phyloP scores from a whole-genome alignment of 768 basidiomycete genomes.

The Podaxis sp. region DNA sequence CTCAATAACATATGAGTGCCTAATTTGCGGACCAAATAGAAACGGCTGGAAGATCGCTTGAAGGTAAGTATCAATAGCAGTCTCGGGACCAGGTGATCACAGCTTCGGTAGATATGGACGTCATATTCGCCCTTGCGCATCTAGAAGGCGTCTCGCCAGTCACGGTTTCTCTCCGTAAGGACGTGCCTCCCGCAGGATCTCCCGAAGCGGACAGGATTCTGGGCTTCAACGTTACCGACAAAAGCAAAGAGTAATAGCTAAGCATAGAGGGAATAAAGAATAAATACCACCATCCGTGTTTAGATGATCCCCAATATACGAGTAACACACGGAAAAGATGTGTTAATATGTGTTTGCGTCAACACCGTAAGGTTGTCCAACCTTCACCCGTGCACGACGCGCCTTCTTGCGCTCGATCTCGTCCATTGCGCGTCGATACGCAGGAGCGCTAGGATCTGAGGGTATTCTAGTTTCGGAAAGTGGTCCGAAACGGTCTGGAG shows the following conservation, averaged over 20 bases:
- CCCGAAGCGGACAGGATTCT: slow-evolving; percentile 43
- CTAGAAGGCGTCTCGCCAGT: slow-evolving; percentile 44
- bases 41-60: slow-evolving; percentile 57
- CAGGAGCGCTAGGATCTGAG: slow-evolving; percentile 19
- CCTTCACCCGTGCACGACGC: slow-evolving; percentile 36
- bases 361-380: slow-evolving; percentile 12
- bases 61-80: slow-evolving; percentile 29
- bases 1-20: background rate
- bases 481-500: slow-evolving; percentile 43
- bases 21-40: slow-evolving; percentile 27
- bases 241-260: slow-evolving; percentile 30
- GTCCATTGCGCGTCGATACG: slow-evolving; percentile 31
- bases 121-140: slow-evolving; percentile 44
- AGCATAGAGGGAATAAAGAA: background rate
- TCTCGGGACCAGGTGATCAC: background rate
- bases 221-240: slow-evolving; percentile 25
- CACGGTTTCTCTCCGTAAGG: slow-evolving; percentile 39
- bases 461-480: slow-evolving; percentile 17
- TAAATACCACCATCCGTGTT: slow-evolving; percentile 2
- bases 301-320: background rate
- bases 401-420: slow-evolving; percentile 37
- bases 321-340: background rate
- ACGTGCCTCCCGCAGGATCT: slow-evolving; percentile 43
- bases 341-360: slow-evolving; percentile 10
- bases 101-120: slow-evolving; percentile 38